phyloP scores from a whole-genome alignment of 2,329 filamentous ascomycete genomes.

The Fusarium caatingaense region DNA sequence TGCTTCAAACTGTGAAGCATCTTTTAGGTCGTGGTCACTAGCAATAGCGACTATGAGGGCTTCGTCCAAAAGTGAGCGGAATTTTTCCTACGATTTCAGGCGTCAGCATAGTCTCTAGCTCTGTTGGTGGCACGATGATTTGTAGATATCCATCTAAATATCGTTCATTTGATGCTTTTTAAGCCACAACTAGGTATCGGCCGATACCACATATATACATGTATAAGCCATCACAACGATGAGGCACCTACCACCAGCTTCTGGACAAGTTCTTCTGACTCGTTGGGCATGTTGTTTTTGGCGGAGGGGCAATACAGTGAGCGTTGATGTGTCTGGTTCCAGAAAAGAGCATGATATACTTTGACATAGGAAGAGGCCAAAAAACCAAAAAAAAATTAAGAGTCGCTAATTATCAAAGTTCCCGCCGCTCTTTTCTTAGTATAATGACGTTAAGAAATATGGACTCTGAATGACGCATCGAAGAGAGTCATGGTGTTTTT shows the following conservation, averaged over 20 bases:
- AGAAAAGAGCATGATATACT: conserved; percentile 40
- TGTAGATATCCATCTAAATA: conserved; percentile 1
- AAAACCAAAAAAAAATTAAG: not conserved
- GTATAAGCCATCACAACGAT: not conserved
- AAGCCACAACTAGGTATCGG: conserved; percentile 7
- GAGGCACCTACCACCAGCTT: conserved; percentile 47
- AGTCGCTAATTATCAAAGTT: not conserved
- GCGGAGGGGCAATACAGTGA: conserved; percentile 24
- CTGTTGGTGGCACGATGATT: not conserved
- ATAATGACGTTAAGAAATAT: conserved; percentile 12
- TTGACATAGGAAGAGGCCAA: not conserved
- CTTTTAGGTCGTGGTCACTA: conserved; percentile 75
- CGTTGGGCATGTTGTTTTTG: conserved; percentile 39
- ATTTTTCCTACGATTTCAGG: conserved; percentile 67
- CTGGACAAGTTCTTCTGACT: conserved; percentile 42
- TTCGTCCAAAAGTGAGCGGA: conserved; percentile 80
- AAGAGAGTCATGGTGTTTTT: conserved; percentile 36
- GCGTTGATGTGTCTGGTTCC: conserved; percentile 19
- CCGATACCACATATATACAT: not conserved
- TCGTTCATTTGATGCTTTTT: not conserved
- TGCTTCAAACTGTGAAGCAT: conserved; percentile 62
- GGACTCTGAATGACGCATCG: conserved; percentile 33
- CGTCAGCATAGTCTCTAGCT: conserved; percentile 24
- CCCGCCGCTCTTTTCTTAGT: not conserved
- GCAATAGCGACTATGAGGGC: conserved; percentile 80